Evolutionary conservation across 768 basidiomycete species (phyloP), one percentile per base, ranked within the genome.

Genomic region (Lactarius deliciosus): DNA sequence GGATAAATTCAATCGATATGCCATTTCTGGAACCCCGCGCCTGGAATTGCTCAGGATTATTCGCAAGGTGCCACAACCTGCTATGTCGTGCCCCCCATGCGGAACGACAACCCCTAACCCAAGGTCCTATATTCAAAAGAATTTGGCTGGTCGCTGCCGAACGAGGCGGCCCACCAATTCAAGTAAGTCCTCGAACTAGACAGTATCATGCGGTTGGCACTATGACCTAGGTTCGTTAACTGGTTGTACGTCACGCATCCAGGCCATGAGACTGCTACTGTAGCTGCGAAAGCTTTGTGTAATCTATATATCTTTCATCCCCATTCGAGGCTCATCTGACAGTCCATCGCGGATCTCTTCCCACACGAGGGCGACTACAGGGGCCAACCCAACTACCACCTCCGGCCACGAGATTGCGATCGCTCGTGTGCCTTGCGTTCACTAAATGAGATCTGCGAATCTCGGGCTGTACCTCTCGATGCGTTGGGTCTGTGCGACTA

Each of bases 1-100:
- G 8, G 32, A 57, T 50, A 32, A 38, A 63, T 59, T 38, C 57
- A 22, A 67, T 63, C 57, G 62, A 64, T 67, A 63, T 59, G 20
- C 62, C 50, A 3, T 45, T 59, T 59, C 5, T 16, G 40, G 66
- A 59, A 47, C 62, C 41, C 32, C 34, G 40, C 22, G 41, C 57
- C 57, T 55, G 57, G 66, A 30, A 15, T 20, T 7, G 61, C 28
- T 41, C 16, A 9, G 20, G 10, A 32, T 57, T 22, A 0, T 25
- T 55, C 64, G 7, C 28, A 32, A 1, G 20, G 8, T 25, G 36
- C 13, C 20, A 57, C 60, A 60, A 50, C 47, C 10, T 41, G 45
- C 57, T 18, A 60, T 45, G 16, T 55, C 30, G 8, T 6, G 36
- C 34, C 40, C 50, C n/a, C 10, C n/a, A 47, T 16, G 43, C 45